These are phyloP conservation scores for Lantana camara DNA, from an alignment of 257 asterid genomes.

Conservation along the genomic window DNA sequence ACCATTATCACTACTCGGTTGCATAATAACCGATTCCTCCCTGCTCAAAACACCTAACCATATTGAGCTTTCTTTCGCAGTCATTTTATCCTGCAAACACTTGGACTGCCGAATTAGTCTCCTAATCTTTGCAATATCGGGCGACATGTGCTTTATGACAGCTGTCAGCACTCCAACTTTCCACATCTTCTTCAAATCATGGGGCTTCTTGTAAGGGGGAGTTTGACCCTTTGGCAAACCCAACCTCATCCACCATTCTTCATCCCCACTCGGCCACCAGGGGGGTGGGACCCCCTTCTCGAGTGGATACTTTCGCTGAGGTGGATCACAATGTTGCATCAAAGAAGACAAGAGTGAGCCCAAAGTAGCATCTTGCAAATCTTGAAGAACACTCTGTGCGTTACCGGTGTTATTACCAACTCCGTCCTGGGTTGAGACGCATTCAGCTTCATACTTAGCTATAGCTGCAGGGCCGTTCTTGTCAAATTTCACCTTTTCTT, in stretches of 20 bases:
- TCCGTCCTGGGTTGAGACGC: slow-evolving; percentile 31
- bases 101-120: slow-evolving; percentile 63
- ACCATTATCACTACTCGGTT: slow-evolving; percentile 70
- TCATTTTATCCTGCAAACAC: slow-evolving; percentile 93
- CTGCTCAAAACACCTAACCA: slow-evolving; percentile 75
- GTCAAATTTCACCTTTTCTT: slow-evolving; percentile 59
- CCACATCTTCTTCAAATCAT: slow-evolving; percentile 61
- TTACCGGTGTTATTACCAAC: slow-evolving; percentile 30
- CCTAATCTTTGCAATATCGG: slow-evolving; percentile 75
- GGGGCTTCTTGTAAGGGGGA: slow-evolving; percentile 63
- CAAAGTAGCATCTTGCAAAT: slow-evolving; percentile 62
- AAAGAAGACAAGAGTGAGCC: slow-evolving; percentile 57
- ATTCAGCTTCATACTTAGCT: slow-evolving; percentile 41
- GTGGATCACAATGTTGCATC: slow-evolving; percentile 66
- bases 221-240: slow-evolving; percentile 38
- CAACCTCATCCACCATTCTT: slow-evolving; percentile 54
- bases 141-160: slow-evolving; percentile 87
- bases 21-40: slow-evolving; percentile 66
- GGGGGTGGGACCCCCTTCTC: slow-evolving; percentile 60
- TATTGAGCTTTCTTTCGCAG: slow-evolving; percentile 83
- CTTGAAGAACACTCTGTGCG: slow-evolving; percentile 42
- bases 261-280: slow-evolving; percentile 61
- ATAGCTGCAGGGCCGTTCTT: slow-evolving; percentile 60
- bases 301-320: slow-evolving; percentile 52
- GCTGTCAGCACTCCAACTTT: slow-evolving; percentile 55